These are phyloP conservation scores for Pascua sp. DNA, from an alignment of 1,284 basidiomycete genomes.

Conservation along the genomic window DNA sequence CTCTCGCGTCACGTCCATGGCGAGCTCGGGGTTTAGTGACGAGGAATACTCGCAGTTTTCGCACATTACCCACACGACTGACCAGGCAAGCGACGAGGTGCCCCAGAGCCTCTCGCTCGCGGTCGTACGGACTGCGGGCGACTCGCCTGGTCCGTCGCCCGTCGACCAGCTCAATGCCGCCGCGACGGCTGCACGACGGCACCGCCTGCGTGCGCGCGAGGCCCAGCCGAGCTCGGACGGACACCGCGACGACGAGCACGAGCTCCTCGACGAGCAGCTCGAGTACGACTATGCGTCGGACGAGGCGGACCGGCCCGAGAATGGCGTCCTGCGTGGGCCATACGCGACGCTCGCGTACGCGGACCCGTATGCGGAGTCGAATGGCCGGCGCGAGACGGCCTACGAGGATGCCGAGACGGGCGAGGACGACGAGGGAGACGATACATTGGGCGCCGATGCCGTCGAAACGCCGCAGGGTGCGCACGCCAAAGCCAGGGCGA, in stretches of 20 bases:
- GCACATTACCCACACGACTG: not conserved
- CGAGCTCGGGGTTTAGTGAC: not conserved
- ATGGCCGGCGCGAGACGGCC: too few species aligned
- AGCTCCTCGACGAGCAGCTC: slow-evolving; percentile 2
- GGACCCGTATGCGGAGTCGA: too few species aligned
- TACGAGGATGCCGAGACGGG: not conserved
- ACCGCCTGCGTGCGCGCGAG: slow-evolving; percentile 1
- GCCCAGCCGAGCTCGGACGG: not conserved
- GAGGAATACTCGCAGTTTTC: not conserved
- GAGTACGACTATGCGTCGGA: not conserved
- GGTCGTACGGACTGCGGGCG: not conserved
- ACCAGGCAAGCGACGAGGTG: not conserved
- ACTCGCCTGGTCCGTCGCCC: not conserved
- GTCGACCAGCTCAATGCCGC: slow-evolving; percentile 10
- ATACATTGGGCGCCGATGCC: not conserved
- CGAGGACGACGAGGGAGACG: not conserved
- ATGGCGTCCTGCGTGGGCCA: not conserved
- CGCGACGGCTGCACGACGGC: slow-evolving; percentile 5
- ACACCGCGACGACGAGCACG: not conserved
- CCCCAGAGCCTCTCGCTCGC: slow-evolving; percentile 2
- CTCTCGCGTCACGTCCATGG: slow-evolving; percentile 1
- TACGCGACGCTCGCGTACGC: too few species aligned
- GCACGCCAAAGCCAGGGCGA: too few species aligned
- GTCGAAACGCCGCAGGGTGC: not conserved
- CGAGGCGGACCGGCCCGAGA: not conserved